Base-by-base conservation (phyloP, 2,329 filamentous ascomycete genomes). In the Graphilbum ipis-grandicollis region DNA sequence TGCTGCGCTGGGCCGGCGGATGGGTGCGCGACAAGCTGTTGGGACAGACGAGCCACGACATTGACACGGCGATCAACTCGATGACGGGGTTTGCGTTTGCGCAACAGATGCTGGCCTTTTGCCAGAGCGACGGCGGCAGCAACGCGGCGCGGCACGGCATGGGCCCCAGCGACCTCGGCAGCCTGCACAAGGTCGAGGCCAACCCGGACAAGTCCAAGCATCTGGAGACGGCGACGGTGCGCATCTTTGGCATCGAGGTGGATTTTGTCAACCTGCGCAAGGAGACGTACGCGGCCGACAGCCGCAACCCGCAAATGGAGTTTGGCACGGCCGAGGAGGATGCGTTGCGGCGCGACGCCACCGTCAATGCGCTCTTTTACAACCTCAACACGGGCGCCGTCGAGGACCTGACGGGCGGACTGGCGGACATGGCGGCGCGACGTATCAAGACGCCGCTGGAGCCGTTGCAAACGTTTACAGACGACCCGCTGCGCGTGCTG, bases 151-250 rank as follows among this genome's bases (percentile, higher is more conserved):
- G 73, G 49, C 78, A 86, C 48, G 58, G 56, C 9, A 63, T 77
- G 34, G 53, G 54, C 22, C 51, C 57, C 15, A 66, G 68, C 36
- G 75, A 77, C 39, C 64, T 90, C 37, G 77, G 79, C 35, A 78
- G 72, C 43, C 65, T 94, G 23, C 79, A 94, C 63, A 92, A 84
- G 55, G 88, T 94, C 46, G 78, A 79, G 36, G 79, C 79, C 39
- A 96, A 96, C 53, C 88, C 86, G 1, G 85, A 94, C 50, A 94
- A 93, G 59, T 93, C 85, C 17, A 96, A 96, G 58, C 83, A 96
- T 52, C 69, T 96, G 13, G 88, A 93, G 56, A 96, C 88, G 0
- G 81, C 84, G 34, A 93, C 84, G 9, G 84, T 81, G 19, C 79
- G 68, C 45, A 75, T 96, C 40, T 76, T 93, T 49, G 84, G 80